A percentile compares a stretch with the other conserved stretches of the same genome.
Evolutionary conservation across 2,329 filamentous ascomycete genomes (phyloP).

Genomic region (Dactylonectria estremocensis): DNA sequence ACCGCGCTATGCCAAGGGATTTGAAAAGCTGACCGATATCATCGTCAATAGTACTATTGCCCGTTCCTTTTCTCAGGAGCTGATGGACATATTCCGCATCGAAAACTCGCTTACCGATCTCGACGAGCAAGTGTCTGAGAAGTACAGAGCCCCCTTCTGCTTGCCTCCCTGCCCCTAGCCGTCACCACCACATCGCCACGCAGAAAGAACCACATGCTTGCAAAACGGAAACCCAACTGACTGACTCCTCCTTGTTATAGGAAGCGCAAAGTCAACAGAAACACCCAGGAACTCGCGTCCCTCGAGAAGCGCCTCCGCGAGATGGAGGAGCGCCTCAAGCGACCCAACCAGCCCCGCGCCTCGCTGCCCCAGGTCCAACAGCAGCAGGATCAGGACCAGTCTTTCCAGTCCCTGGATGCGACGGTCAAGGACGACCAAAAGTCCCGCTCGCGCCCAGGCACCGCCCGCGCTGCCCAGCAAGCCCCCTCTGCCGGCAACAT

Average conservation of each 20-base stretch:
- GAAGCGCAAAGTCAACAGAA: conserved; percentile 83
- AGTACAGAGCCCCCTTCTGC: conserved; percentile 73
- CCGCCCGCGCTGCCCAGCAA: conserved; percentile 65
- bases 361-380: conserved; percentile 42
- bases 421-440: conserved; percentile 52
- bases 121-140: conserved; percentile 82
- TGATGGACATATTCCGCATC: conserved; percentile 92
- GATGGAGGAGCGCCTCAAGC: conserved; percentile 83
- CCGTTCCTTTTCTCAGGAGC: conserved; percentile 86
- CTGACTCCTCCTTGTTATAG: conserved; percentile 61
- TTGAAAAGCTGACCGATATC: conserved; percentile 32
- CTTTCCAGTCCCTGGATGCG: conserved; percentile 35
- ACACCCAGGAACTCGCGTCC: conserved; percentile 85
- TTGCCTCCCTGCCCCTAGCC: conserved; percentile 14
- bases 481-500: conserved; percentile 70
- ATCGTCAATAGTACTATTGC: conserved; percentile 79
- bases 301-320: conserved; percentile 88
- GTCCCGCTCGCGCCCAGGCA: conserved; percentile 68
- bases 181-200: neutral
- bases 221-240: neutral
- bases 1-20: neutral
- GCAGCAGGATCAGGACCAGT: conserved; percentile 37
- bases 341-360: conserved; percentile 45
- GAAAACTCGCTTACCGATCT: conserved; percentile 83
- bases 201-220: neutral